Conservation (phyloP, 2,329 filamentous ascomycete species). For the Sclerotinia minor region DNA sequence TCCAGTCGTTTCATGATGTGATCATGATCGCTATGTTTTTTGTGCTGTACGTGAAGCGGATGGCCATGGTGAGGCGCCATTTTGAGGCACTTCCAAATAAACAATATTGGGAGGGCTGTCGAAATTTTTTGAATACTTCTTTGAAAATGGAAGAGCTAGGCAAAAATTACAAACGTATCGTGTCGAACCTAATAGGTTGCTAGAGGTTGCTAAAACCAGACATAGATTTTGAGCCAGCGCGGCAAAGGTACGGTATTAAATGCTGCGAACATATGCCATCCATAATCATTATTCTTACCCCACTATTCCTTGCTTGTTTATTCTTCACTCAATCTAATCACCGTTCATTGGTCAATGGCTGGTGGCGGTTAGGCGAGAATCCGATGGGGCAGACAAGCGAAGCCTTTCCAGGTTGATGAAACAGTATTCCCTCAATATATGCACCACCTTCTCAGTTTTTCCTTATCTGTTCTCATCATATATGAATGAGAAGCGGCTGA, state of each 20-base stretch:
- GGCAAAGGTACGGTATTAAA: neutral
- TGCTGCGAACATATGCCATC: no score
- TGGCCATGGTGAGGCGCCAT: neutral
- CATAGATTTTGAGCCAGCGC: neutral
- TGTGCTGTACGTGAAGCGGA: neutral
- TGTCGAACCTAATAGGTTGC: no score
- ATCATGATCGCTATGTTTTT: neutral
- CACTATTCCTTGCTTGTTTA: neutral
- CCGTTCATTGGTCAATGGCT: neutral
- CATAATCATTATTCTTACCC: neutral
- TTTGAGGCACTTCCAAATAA: neutral
- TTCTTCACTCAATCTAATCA: neutral
- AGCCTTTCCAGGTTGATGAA: neutral
- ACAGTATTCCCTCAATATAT: no score
- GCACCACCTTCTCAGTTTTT: neutral
- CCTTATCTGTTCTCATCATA: no score
- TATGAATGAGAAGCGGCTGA: neutral
- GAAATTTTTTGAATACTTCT: neutral
- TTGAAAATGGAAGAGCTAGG: neutral
- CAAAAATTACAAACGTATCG: neutral
- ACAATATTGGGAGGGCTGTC: neutral
- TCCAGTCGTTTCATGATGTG: slow-evolving; percentile 20
- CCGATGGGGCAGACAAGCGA: neutral
- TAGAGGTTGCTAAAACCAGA: neutral
- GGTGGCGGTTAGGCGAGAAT: neutral